These are phyloP conservation scores for Breviolum minutum DNA, from an alignment of 73 alveolate species.

Conservation along the genomic window DNA sequence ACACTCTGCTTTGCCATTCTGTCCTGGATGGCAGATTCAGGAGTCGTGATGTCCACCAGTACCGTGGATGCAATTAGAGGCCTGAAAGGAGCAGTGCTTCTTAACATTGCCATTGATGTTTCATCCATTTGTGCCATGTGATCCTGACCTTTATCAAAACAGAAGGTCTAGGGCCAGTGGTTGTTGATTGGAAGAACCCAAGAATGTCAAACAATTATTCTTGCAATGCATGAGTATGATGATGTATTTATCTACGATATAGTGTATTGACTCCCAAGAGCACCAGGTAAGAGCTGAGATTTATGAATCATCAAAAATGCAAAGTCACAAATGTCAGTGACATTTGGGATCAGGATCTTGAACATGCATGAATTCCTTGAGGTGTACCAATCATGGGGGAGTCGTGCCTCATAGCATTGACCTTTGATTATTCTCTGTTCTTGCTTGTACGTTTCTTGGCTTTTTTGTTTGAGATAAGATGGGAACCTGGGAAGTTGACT, in stretches of 20 bases:
- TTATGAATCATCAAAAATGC: too few relatives aligned
- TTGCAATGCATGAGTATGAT: too few relatives aligned
- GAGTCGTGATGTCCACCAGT: slow-evolving; percentile 78
- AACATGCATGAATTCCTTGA: background rate
- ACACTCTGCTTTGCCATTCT: slow-evolving; percentile 60
- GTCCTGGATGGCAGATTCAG: slow-evolving; percentile 92
- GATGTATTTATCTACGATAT: too few relatives aligned
- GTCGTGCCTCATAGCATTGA: slow-evolving; percentile 45
- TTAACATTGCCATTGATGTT: background rate
- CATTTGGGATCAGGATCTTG: background rate
- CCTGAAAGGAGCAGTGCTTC: background rate
- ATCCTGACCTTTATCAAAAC: background rate
- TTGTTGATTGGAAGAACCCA: too few relatives aligned
- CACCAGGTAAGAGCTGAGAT: too few relatives aligned
- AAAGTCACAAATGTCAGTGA: too few relatives aligned
- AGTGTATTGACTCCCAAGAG: too few relatives aligned
- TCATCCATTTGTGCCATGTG: background rate
- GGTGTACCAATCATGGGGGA: slow-evolving; percentile 89
- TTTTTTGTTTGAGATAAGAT: background rate
- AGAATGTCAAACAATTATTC: too few relatives aligned
- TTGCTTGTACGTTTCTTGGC: slow-evolving; percentile 56
- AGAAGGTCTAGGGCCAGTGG: too few relatives aligned
- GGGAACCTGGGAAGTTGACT: too few relatives aligned
- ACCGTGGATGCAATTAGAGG: background rate
- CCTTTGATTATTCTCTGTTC: slow-evolving; percentile 75